Percentiles rank a stretch among this genome's conserved stretches.
These are phyloP conservation scores for Talaromyces trachyspermus DNA, from an alignment of 495 filamentous ascomycete genomes.

Conservation along the genomic window DNA sequence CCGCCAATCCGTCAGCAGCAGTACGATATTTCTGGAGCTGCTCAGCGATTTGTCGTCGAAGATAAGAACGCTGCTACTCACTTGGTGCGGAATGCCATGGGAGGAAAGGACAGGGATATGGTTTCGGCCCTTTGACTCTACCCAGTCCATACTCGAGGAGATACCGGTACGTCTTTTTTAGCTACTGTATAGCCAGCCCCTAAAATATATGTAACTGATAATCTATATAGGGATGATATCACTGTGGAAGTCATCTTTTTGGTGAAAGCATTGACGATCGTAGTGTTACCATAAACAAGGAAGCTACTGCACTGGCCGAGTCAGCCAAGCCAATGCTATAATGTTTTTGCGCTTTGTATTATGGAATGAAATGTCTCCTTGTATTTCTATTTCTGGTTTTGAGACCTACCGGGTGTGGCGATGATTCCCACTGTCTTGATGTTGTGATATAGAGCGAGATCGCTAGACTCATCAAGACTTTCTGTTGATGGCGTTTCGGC, in stretches of 20 bases:
- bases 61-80: constrained; percentile 97
- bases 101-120: constrained; percentile 90
- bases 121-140: constrained; percentile 88
- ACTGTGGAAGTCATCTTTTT: constrained; percentile 99
- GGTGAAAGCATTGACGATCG: constrained; percentile 69
- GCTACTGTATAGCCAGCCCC: not conserved
- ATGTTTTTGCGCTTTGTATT: constrained; percentile 8
- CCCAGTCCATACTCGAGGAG: constrained; percentile 83
- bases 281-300: constrained; percentile 72
- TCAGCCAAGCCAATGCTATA: constrained; percentile 54
- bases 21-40: constrained; percentile 62
- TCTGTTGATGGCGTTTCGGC: not conserved
- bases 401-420: not conserved
- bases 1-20: constrained; percentile 80
- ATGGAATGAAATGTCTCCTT: too few species aligned
- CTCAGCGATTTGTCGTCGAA: constrained; percentile 81
- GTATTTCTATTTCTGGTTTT: too few species aligned
- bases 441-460: too few species aligned
- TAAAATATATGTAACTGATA: too few species aligned
- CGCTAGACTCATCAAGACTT: not conserved
- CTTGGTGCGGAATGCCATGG: constrained; percentile 89
- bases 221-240: constrained; percentile 70
- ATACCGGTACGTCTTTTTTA: constrained; percentile 57
- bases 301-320: constrained; percentile 63
- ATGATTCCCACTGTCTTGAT: too few species aligned